These are phyloP conservation scores for Taphrina confusa DNA, from an alignment of 1,139 yeast genomes.

Conservation along the genomic window DNA sequence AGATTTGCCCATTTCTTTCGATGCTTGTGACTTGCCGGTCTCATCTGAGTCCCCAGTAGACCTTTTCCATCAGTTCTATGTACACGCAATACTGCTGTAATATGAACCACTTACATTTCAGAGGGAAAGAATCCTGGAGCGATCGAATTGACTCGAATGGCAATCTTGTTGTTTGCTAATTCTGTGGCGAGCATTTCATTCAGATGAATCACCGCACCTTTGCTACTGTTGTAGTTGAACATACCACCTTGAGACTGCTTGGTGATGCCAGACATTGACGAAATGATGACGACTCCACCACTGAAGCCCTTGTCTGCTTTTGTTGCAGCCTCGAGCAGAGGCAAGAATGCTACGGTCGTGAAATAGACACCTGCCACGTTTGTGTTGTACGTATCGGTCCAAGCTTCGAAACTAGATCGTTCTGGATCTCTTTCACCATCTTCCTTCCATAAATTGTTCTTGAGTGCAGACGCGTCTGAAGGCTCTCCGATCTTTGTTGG, in stretches of 20 bases:
- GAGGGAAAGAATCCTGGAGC: conserved; percentile 42
- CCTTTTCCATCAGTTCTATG: too few species aligned
- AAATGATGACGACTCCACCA: conserved; percentile 23
- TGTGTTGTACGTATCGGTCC: conserved; percentile 27
- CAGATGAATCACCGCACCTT: conserved; percentile 41
- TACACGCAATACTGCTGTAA: too few species aligned
- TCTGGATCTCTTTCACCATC: conserved; percentile 6
- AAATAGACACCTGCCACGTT: conserved; percentile 39
- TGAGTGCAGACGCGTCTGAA: conserved; percentile 15
- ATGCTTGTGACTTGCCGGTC: conserved; percentile 26
- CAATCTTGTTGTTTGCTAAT: conserved; percentile 41
- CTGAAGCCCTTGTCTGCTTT: conserved; percentile 26
- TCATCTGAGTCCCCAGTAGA: conserved; percentile 23
- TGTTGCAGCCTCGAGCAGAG: conserved; percentile 26
- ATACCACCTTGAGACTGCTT: conserved; percentile 56
- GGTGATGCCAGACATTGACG: conserved; percentile 34
- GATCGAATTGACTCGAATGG: conserved; percentile 42
- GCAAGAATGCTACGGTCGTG: conserved; percentile 29
- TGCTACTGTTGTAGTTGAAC: conserved; percentile 46
- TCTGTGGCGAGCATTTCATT: conserved; percentile 40
- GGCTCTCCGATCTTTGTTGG: conserved; percentile 13
- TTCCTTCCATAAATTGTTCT: conserved; percentile 24
- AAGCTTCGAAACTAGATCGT: conserved; percentile 16
- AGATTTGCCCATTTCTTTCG: conserved; percentile 25
- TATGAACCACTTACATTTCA: conserved; percentile 40